Base-by-base conservation (phyloP, 2,329 filamentous ascomycete species). In the Ceratocystis colombiana region DNA sequence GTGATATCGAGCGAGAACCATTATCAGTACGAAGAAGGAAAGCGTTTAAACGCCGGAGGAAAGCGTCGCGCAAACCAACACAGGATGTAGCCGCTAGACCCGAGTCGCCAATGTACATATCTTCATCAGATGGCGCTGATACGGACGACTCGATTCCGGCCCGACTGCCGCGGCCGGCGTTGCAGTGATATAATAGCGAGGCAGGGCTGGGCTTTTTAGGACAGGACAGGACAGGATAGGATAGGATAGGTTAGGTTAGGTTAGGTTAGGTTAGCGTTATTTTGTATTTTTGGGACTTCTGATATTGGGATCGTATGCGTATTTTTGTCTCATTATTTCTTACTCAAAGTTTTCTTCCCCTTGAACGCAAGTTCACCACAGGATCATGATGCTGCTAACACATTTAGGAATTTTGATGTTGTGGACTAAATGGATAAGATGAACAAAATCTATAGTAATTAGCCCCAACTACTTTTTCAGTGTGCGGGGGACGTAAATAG, bases 91-190 rank as follows among this genome's bases (percentile, higher is more conserved):
- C 20, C 20, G 59, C 50, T 10, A 30, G 5, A n/a, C 15, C 12
- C 8, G 10, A 65, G 25, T 48, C 41, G 67, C 68, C 53, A 57
- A 62, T 44, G 61, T 67, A 68, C 64, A 64, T 12, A 65, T 62
- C 10, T 37, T 53, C 53, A 64, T 69, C 71, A 15, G 70, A 70
- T 20, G 71, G 71, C 10, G 68, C 71, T 28, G 73, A 74, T 62
- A 41, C 64, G 20, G 64, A 65, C 46, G 64, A 65, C 28, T 65
- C 64, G n/a, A 75, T 75, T 61, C 73, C 73, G 33, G 72, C 73
- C 1, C 65, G 63, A 45, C 66, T 65, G 61, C 57, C 65, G 5
- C 61, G 59, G 10, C 66, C 70, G 6, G 53, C 17, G 25, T 25
- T 59, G 6, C 28, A 5, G 53, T 33, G 28, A 59, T 7, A 17